phyloP scores from a whole-genome alignment of 805 yeast species.

The Ogataea naganishii region DNA sequence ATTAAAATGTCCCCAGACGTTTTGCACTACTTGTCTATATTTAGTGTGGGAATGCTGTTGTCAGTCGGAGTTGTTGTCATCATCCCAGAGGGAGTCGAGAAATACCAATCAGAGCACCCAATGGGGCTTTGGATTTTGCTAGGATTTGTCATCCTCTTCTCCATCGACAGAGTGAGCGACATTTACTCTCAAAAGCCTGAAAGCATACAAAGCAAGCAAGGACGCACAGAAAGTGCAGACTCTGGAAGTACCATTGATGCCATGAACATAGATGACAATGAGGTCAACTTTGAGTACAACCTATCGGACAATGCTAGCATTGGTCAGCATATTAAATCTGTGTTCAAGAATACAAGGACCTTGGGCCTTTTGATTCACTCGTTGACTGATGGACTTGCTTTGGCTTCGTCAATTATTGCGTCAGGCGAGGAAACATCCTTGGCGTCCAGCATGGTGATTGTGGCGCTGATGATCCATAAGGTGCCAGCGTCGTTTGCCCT shows the following conservation, averaged over 20 bases:
- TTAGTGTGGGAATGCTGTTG: slow-evolving; percentile 53
- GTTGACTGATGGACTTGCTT: slow-evolving; percentile 63
- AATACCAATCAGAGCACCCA: slow-evolving; percentile 15
- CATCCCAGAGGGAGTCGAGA: slow-evolving; percentile 58
- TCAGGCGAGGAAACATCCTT: slow-evolving; percentile 9
- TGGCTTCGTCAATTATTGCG: slow-evolving; percentile 46
- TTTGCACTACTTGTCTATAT: slow-evolving; percentile 32
- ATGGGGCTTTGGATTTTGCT: slow-evolving; percentile 40
- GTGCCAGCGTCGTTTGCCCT: slow-evolving; percentile 70
- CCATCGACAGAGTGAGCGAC: slow-evolving; percentile 34
- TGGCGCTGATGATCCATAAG: slow-evolving; percentile 62
- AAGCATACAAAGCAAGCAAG: slow-evolving; percentile 5
- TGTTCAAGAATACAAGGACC: slow-evolving; percentile 38
- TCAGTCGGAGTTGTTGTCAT: slow-evolving; percentile 53
- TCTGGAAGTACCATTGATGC: no score
- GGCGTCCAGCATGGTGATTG: slow-evolving; percentile 32
- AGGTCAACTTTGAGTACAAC: not conserved
- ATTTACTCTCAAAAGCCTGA: no score
- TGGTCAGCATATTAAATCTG: slow-evolving; percentile 15
- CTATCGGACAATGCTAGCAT: not conserved
- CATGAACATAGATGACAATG: no score
- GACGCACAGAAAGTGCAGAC: no score
- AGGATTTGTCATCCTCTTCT: slow-evolving; percentile 48
- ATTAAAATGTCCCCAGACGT: slow-evolving; percentile 15
- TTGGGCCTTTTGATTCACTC: slow-evolving; percentile 61